Base-by-base conservation (phyloP, 768 basidiomycete species). In the Suillus placidus region DNA sequence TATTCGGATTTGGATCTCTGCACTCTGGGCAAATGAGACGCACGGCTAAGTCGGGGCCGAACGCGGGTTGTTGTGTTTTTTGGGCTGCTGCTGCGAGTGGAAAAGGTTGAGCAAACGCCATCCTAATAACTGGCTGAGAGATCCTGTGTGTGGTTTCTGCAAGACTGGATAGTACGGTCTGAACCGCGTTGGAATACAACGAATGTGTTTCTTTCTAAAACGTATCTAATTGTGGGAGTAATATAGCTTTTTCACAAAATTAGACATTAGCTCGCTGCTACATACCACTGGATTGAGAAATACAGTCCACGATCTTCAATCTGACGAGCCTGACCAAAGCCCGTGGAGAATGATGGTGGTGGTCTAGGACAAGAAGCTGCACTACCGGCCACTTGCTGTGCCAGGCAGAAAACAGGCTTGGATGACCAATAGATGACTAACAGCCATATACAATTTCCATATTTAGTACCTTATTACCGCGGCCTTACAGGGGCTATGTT, bases 21-120 rank as follows among this genome's bases (percentile, higher is more conserved):
- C 97, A 98, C 72, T 99, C 96, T 26, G 95, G 96, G 76, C 97
- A 99, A 71, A 96, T 92, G 72, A 95, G 88, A 56, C 93, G 91
- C 69, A 95, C 91, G 60, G 92, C 88, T 65, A 95, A 84, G 78
- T 95, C 93, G 42, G 92, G 93, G 35, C 89, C 92, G 76, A 83
- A 93, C 23, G 85, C 85, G 14, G 84, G 85, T 69, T 86, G 85
- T 35, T 84, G 79, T 51, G 74, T 79, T 75, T 88, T 81, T 40
- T 85, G 84, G 43, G 78, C 76, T 32, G 20, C 66, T 4, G 83
- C 83, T 60, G 91, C 90, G 67, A 92, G 87, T 67, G 93, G 93
- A 66, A 94, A 94, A 12, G 92, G 92, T 76, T 93, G 89, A 63
- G 86, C 80, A 74, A 87, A 92, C 42, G 89, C 88, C 90, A 92